Conservation (phyloP, 257 asterid genomes). For the Fraxinus cuspidata region DNA sequence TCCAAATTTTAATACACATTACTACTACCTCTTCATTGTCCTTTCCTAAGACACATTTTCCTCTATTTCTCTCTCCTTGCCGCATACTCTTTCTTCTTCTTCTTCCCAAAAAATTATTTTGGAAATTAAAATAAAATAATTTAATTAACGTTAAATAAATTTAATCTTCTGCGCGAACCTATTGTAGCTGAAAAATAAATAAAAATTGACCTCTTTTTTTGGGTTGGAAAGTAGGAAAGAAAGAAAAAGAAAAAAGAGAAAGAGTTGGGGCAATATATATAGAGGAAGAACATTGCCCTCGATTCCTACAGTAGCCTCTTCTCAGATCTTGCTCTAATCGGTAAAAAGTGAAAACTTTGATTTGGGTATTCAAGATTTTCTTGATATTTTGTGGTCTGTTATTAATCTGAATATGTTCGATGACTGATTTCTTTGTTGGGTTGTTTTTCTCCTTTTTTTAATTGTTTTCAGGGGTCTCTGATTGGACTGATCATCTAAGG, state of each 20-base stretch:
- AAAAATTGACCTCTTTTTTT: neutral
- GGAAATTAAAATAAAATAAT: neutral
- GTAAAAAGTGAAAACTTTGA: conserved; percentile 14
- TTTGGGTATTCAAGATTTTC: conserved; percentile 28
- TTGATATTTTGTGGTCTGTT: neutral
- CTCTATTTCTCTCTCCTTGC: conserved; percentile 15
- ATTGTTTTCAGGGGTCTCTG: conserved; percentile 12
- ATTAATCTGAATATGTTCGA: neutral
- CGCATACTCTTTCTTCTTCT: conserved; percentile 17
- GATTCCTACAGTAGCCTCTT: conserved; percentile 25
- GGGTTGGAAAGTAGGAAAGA: conserved; percentile 26
- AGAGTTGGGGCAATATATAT: conserved; percentile 29
- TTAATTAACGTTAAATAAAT: neutral
- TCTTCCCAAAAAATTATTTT: neutral
- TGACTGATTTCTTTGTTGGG: conserved; percentile 12
- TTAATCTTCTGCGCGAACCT: neutral
- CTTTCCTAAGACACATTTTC: conserved; percentile 9
- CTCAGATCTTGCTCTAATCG: conserved; percentile 26
- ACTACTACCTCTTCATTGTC: neutral
- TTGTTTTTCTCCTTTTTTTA: conserved; percentile 7
- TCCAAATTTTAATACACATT: neutral
- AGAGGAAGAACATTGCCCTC: conserved; percentile 25
- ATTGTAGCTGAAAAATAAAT: neutral
- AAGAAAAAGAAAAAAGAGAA: conserved; percentile 18
- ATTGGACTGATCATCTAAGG: conserved; percentile 28